Base-by-base conservation (phyloP, 2,329 filamentous ascomycete species). In the Alternaria gansuensis region DNA sequence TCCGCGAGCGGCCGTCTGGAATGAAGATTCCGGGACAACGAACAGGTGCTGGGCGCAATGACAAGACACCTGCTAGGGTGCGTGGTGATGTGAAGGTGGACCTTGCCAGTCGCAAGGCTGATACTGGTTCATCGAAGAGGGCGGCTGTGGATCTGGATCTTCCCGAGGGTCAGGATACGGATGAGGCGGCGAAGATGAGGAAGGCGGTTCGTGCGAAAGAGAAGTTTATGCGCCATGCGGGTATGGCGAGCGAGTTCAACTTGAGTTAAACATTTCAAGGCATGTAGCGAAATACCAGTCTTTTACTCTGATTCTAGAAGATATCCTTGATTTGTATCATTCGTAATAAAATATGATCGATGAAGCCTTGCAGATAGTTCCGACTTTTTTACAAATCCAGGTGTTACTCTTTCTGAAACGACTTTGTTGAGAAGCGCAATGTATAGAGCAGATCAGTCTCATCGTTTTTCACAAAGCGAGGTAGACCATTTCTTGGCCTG, bases 1-100 rank as follows among this genome's bases (percentile, higher is more conserved):
- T 99, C 66, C 85, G 96, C 64, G 95, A 99, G 76, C 88, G 92
- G 31, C 95, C 95, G 0, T 90, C 90, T 5, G 90, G 91, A 49
- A 96, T 99, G 62, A 80, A 80, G 34, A 81, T 83, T 41, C 81
- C 81, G 0, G 82, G 82, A 5, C 73, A 85, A 52, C 75, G 84
- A 37, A 83, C 81, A 6, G 81, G 82, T 17, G 72, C 73, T 48
- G 75, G 75, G 3, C 66, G 75, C 46, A 64, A 73, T 34, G 70
- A 68, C 36, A 66, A 63, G 36, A 68, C 63, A 21, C 66, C 66
- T 23, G 68, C 67, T 8, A 74, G 88, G 33, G 83, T 78, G 65
- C 78, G 80, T 9, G 79, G 77, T 17, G 66, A 55, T 13, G 62
- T 59, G 3, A 70, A 67, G 37, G 71, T 71, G 60, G 76, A 77